Base-by-base conservation (phyloP, 345 rosid species). In the Salix purpurea region DNA sequence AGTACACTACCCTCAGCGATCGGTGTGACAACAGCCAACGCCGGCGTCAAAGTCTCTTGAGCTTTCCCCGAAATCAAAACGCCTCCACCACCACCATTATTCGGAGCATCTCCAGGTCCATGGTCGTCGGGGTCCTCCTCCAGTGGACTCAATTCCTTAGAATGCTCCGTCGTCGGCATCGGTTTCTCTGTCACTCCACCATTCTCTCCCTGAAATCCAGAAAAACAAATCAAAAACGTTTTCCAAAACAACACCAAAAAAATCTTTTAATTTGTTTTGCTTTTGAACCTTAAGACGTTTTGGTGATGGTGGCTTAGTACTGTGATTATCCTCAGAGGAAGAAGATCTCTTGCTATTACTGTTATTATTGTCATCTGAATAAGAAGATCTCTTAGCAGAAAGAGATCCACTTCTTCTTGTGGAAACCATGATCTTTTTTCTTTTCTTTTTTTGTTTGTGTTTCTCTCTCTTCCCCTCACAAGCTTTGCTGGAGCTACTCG, bases 371-470 rank as follows among this genome's bases (percentile, higher is more conserved):
- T 34, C 78, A 30, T 79, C 77, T 32, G 77, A 52, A 23, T 69
- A 73, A 16, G 71, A 77, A 52, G 80, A 77, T 71, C 71, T 77
- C 72, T 79, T 90, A 78, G 90, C 93, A 44, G 97, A 83, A 85
- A 88, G 84, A 88, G 93, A 87, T 86, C 90, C 96, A 86, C 91
- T 91, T 81, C 94, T 87, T 77, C 90, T 86, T 81, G 97, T 87
- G 65, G 95, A 90, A 81, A 89, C 98, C 98, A 94, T 94, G 86
- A 81, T 88, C 91, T 88, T 74, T 85, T 81, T 65, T 56, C 71
- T 19, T 10, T 67, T 77, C 28, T 26, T 42, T 71, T n/a, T 10
- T 13, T 46, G 18, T 46, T 3, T 46, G 15, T 14, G 50, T 24
- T 19, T 24, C 68, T 61, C 73, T 62, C 82, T 61, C 69, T 74